Conservation (phyloP, 108 stramenopile species). For the Poteriospumella lacustris region DNA sequence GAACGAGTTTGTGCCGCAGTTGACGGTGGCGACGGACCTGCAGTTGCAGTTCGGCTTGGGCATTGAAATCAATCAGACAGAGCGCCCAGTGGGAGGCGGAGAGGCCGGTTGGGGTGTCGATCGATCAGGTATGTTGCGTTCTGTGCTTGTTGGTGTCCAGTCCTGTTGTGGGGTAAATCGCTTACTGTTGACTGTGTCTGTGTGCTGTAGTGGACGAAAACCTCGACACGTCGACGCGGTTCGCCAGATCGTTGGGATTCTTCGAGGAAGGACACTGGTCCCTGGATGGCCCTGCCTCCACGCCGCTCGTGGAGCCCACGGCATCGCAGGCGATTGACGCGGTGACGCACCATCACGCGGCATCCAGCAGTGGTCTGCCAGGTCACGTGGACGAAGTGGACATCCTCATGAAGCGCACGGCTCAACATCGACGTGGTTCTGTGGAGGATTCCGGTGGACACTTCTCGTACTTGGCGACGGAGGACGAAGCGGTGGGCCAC, state of each 20-base stretch:
- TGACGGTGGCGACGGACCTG: constrained; percentile 3
- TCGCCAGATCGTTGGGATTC: constrained; percentile 18
- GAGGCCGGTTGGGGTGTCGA: background rate
- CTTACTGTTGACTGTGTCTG: background rate
- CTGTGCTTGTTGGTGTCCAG: background rate
- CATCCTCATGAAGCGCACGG: too few species aligned
- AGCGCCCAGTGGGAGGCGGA: background rate
- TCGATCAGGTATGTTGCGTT: background rate
- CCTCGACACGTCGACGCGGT: background rate
- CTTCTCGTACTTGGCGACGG: too few species aligned
- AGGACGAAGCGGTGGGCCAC: too few species aligned
- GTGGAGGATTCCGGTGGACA: too few species aligned
- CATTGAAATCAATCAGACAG: background rate
- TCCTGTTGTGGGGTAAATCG: background rate
- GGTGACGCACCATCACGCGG: too few species aligned
- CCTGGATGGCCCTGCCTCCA: too few species aligned
- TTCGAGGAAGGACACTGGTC: background rate
- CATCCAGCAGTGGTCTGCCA: too few species aligned
- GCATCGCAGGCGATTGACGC: too few species aligned
- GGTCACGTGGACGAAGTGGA: too few species aligned
- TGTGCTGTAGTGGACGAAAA: background rate
- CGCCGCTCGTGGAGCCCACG: too few species aligned
- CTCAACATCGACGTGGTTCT: too few species aligned
- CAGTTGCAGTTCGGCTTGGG: constrained; percentile 14
- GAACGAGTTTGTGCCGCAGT: constrained; percentile 13